Conservation (phyloP, 2,329 filamentous ascomycete genomes). For the Penicillium sumatraense region DNA sequence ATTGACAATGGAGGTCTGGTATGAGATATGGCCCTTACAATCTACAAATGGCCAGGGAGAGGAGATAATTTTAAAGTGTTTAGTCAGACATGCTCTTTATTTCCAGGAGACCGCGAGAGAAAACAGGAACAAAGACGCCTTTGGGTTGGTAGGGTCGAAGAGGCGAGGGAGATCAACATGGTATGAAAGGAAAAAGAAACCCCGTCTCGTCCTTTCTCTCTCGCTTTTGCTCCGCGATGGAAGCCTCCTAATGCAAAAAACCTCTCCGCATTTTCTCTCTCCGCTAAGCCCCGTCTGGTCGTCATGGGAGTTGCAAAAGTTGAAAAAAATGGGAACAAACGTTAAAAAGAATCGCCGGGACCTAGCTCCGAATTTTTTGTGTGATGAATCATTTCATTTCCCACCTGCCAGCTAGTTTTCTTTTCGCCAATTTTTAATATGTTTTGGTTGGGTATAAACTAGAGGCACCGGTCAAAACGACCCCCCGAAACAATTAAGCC, state of each 20-base stretch:
- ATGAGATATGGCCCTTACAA: conserved; percentile 1
- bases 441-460: conserved; percentile 7
- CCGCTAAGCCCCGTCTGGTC: conserved; percentile 34
- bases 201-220: conserved; percentile 30
- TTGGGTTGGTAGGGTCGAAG: conserved; percentile 32
- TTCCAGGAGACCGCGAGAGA: conserved; percentile 36
- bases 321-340: conserved; percentile 32
- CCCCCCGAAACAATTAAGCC: conserved; percentile 33
- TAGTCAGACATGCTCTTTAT: conserved; percentile 34
- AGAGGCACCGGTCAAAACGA: conserved; percentile 22
- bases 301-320: conserved; percentile 25
- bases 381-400: conserved; percentile 30
- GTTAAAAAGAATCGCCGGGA: conserved; percentile 28
- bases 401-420: conserved; percentile 6
- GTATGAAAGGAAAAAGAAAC: conserved; percentile 27
- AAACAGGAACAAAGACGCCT: conserved; percentile 31
- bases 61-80: conserved; percentile 29
- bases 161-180: conserved; percentile 31
- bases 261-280: conserved; percentile 24
- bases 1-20: too few relatives aligned
- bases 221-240: conserved; percentile 25
- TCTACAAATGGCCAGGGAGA: conserved; percentile 9
- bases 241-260: conserved; percentile 30
- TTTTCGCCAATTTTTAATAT: not conserved
- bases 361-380: conserved; percentile 34